Evolutionary conservation across 1,284 basidiomycete species (phyloP).

Genomic region (Marasmius sp.): DNA sequence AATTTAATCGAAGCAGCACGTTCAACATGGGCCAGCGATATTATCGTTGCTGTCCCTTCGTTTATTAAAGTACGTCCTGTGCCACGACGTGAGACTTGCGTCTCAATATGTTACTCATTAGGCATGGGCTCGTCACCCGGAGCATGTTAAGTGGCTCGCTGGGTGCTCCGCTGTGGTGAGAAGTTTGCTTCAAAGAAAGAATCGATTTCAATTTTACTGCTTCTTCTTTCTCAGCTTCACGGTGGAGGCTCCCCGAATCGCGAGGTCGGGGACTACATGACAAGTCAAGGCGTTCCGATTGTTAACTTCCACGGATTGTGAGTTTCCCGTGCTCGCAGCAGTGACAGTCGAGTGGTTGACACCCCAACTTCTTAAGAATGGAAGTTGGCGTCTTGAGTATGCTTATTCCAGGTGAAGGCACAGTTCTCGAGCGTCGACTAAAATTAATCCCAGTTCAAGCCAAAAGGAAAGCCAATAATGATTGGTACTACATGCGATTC

Average conservation of each 20-base stretch:
- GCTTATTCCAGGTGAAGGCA: background rate
- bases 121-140: conserved; percentile 13
- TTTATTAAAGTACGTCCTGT: conserved; percentile 20
- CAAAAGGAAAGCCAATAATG: conserved; percentile 4
- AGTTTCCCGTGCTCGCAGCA: conserved; percentile 3
- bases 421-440: background rate
- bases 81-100: too few relatives aligned
- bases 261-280: conserved; percentile 24
- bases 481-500: conserved; percentile 27
- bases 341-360: background rate
- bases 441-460: background rate
- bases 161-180: background rate
- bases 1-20: conserved; percentile 19
- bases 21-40: conserved; percentile 16
- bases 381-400: background rate
- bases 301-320: conserved; percentile 24
- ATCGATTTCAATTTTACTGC: background rate
- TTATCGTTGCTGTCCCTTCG: conserved; percentile 24
- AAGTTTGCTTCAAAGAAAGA: background rate
- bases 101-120: too few relatives aligned
- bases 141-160: conserved; percentile 6
- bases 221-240: conserved; percentile 19
- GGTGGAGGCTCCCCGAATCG: conserved; percentile 28
- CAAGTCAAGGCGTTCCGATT: conserved; percentile 21
- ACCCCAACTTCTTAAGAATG: background rate